These are phyloP conservation scores for Monosporascus sp. DNA, from an alignment of 2,329 filamentous ascomycete genomes.

Conservation along the genomic window DNA sequence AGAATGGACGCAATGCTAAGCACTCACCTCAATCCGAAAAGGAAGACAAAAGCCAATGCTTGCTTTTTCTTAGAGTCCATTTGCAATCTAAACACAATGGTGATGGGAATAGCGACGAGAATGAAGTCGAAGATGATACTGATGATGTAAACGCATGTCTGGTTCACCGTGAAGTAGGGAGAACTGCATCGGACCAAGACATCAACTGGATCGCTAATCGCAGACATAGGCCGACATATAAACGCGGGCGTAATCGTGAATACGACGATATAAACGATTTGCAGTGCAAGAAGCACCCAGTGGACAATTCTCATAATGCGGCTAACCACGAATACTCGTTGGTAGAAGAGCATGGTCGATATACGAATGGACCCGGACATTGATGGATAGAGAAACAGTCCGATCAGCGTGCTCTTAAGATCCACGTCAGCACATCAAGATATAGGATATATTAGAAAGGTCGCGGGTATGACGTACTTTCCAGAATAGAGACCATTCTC, in stretches of 20 bases:
- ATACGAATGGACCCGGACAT: conserved; percentile 16
- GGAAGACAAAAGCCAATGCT: conserved; percentile 10
- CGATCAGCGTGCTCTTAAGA: conserved; percentile 9
- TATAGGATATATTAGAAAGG: too few relatives aligned
- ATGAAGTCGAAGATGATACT: conserved; percentile 21
- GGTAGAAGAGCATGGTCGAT: conserved; percentile 20
- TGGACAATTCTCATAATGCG: conserved; percentile 2
- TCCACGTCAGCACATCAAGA: too few relatives aligned
- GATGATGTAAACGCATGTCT: conserved; percentile 16
- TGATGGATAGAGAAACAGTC: conserved; percentile 17
- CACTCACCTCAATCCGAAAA: conserved; percentile 16
- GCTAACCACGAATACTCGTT: conserved; percentile 15
- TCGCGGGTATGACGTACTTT: neutral
- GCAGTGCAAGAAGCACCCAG: conserved; percentile 10
- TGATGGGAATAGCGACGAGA: conserved; percentile 19
- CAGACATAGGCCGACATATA: conserved; percentile 15
- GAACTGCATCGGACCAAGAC: conserved; percentile 10
- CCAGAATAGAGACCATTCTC: conserved; percentile 18
- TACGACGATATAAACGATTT: conserved; percentile 15
- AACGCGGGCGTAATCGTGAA: conserved; percentile 18
- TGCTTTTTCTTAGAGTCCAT: conserved; percentile 11
- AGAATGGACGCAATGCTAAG: neutral
- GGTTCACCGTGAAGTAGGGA: conserved; percentile 14
- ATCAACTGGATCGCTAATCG: conserved; percentile 14
- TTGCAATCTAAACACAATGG: conserved; percentile 15